A percentile compares a stretch with the other conserved stretches of the same genome.
Conservation (phyloP, 495 filamentous ascomycete species). For the Lepidopterella palustris region DNA sequence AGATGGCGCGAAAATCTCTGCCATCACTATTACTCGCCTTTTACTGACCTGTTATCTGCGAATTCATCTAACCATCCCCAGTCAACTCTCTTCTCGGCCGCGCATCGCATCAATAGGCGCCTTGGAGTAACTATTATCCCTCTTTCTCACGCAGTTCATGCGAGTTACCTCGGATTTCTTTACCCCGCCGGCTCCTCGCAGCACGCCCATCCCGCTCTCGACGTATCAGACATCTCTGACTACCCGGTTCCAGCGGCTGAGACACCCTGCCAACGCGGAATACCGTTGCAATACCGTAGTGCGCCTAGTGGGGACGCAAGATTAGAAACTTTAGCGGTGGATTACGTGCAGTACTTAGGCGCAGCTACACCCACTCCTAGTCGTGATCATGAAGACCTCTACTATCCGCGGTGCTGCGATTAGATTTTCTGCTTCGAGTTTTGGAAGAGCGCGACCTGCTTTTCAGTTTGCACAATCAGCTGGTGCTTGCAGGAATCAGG, state of each 20-base stretch:
- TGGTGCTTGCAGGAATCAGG: background rate
- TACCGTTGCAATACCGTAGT: background rate
- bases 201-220: background rate
- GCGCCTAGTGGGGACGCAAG: background rate
- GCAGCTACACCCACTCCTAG: background rate
- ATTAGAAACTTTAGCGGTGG: background rate
- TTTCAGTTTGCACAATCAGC: conserved; percentile 17
- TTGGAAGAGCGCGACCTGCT: background rate
- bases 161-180: conserved; percentile 22
- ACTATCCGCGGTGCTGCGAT: background rate
- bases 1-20: too few species aligned
- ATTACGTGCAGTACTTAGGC: conserved; percentile 9
- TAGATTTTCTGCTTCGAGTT: conserved; percentile 1
- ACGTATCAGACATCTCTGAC: background rate
- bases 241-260: background rate
- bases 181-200: conserved; percentile 14
- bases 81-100: too few species aligned
- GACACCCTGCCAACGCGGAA: background rate
- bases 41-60: too few species aligned
- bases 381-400: conserved; percentile 12
- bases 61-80: too few species aligned
- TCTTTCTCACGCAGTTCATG: too few species aligned
- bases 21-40: too few species aligned
- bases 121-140: too few species aligned
- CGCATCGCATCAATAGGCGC: too few species aligned